Percentiles rank a stretch among this genome's conserved stretches.
These are phyloP conservation scores for Davidsoniella neocaledoniae DNA, from an alignment of 2,329 filamentous ascomycete genomes.

Conservation along the genomic window DNA sequence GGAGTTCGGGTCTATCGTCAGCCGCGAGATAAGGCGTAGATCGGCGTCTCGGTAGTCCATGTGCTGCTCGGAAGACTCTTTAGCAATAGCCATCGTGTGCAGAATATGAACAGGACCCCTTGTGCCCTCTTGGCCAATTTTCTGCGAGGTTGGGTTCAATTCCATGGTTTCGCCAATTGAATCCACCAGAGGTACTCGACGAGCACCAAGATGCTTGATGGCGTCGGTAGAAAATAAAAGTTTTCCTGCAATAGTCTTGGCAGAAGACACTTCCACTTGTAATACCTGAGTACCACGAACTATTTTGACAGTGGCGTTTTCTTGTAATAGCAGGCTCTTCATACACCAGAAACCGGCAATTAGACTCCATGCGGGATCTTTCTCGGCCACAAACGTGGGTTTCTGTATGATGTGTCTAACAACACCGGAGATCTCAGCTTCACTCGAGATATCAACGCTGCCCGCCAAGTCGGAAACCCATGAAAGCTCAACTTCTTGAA, in stretches of 20 bases:
- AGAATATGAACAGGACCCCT: not conserved
- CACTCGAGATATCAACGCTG: not conserved
- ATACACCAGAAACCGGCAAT: constrained; percentile 1
- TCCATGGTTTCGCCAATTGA: no score
- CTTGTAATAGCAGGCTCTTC: not conserved
- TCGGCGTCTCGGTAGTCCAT: no score
- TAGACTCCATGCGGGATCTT: not conserved
- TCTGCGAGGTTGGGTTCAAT: no score
- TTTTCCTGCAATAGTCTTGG: not conserved
- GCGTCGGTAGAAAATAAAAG: not conserved
- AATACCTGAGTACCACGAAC: no score
- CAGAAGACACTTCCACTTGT: no score
- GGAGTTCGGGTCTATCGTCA: no score
- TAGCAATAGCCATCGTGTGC: not conserved
- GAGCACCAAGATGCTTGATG: not conserved
- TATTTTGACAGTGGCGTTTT: not conserved
- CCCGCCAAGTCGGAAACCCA: not conserved
- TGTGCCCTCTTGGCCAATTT: no score
- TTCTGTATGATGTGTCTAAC: not conserved
- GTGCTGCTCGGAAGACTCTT: no score
- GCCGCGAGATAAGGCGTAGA: no score
- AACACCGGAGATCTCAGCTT: not conserved
- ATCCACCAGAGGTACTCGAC: not conserved
- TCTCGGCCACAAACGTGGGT: not conserved
- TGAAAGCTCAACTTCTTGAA: not conserved